A percentile compares a stretch with the other conserved stretches of the same genome.
Evolutionary conservation across 1,284 basidiomycete species (phyloP).

Genomic region (Cutaneotrichosporon daszewskae): DNA sequence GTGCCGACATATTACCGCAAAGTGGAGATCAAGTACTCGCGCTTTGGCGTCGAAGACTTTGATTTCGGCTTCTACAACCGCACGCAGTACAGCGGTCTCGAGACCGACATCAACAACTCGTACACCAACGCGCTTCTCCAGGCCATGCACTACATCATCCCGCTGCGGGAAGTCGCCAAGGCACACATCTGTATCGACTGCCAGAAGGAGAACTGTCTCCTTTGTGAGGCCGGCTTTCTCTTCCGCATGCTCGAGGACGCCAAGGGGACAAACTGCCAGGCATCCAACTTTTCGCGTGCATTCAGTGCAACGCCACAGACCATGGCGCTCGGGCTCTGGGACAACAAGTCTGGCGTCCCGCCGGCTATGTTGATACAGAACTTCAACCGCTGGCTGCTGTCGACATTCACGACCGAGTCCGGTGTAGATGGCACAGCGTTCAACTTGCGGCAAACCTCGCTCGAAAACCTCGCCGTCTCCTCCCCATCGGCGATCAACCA

Average conservation of each 20-base stretch:
- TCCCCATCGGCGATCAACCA: constrained; percentile 64
- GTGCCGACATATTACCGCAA: constrained; percentile 81
- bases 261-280: constrained; percentile 87
- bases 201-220: constrained; percentile 78
- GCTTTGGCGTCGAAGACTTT: constrained; percentile 97
- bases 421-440: constrained; percentile 34
- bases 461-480: constrained; percentile 10
- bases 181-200: constrained; percentile 87
- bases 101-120: constrained; percentile 95
- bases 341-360: constrained; percentile 66
- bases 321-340: constrained; percentile 80
- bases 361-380: constrained; percentile 87
- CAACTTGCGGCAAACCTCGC: constrained; percentile 14
- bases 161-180: constrained; percentile 76
- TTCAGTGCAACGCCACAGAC: constrained; percentile 72
- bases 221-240: constrained; percentile 94
- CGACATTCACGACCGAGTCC: constrained; percentile 39
- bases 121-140: constrained; percentile 94
- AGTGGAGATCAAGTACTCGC: constrained; percentile 96
- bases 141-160: constrained; percentile 74
- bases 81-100: constrained; percentile 83
- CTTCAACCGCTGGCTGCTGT: constrained; percentile 86
- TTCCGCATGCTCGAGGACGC: constrained; percentile 95
- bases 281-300: constrained; percentile 92
- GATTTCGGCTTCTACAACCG: constrained; percentile 96